Base-by-base conservation (phyloP, 331 rosid species). In the Telfairia occidentalis region DNA sequence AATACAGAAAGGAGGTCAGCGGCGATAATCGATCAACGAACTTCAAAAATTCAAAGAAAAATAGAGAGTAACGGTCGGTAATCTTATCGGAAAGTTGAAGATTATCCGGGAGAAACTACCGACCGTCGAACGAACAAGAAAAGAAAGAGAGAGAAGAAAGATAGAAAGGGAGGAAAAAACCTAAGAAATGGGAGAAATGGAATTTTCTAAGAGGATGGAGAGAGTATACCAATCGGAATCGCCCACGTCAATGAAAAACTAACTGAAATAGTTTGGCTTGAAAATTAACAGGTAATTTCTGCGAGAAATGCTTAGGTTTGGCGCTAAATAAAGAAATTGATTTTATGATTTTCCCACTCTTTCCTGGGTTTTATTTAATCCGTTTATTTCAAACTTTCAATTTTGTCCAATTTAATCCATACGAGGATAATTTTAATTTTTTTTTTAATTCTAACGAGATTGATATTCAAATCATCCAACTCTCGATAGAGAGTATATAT, bases 61-160 rank as follows among this genome's bases (percentile, higher is more conserved):
- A 7, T 0, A 45, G 69, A 64, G n/a, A 16, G 57, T 13, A 77
- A 74, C 81, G 86, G 87, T 81, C 93, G 90, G 87, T 79, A 84
- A 67, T 78, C 75, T 58, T 16, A 34, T 43, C 83, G 81, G 85
- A 72, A 77, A 74, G 76, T 28, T 24, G 15, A 59, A 50, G 57
- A 54, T 75, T 61, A 73, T 78, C 87, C 92, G 88, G 89, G 80
- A 72, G 81, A 76, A 78, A 57, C 49, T 82, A 79, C 91, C 95
- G 87, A 84, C 92, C 90, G 87, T 81, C 80, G 81, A 73, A 18
- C 37, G 24, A 71, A 77, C 23, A 65, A 52, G 85, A 59, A 76
- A 76, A 38, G 46, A 16, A 24, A 58, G 0, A 5, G 19, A 13
- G 63, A 55, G 21, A 53, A 3, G 64, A 12, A 19, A 5, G 18